Evolutionary conservation across 495 filamentous ascomycete genomes (phyloP).

Genomic region (Beverwykella pulmonaria): DNA sequence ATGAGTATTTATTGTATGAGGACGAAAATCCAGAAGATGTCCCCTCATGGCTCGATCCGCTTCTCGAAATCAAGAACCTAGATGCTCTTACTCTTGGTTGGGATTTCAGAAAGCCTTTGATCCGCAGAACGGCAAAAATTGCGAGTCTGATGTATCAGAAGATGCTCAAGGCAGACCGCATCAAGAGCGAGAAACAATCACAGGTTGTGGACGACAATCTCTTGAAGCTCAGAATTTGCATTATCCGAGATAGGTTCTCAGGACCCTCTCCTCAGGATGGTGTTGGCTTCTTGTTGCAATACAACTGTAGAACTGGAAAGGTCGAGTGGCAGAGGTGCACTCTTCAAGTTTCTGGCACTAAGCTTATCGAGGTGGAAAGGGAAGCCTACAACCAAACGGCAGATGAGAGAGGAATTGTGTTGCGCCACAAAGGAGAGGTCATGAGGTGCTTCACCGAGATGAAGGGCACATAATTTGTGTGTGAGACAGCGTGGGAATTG

Average conservation of each 20-base stretch:
- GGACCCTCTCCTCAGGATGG: not conserved
- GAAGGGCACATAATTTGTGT: not conserved
- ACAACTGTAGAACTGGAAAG: not conserved
- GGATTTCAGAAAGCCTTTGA: not conserved
- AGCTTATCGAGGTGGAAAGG: not conserved
- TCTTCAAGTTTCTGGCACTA: not conserved
- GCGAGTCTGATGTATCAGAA: not conserved
- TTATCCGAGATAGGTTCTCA: not conserved
- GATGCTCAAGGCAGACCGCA: not conserved
- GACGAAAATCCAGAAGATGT: not conserved
- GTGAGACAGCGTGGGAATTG: not conserved
- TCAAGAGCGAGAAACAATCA: not conserved
- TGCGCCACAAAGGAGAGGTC: not conserved
- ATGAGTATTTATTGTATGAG: not conserved
- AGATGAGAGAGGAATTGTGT: not conserved
- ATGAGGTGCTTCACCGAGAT: not conserved
- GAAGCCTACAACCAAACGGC: not conserved
- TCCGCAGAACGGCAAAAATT: not conserved
- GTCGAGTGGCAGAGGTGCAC: not conserved
- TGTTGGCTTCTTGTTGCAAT: not conserved
- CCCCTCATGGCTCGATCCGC: not conserved
- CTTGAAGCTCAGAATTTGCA: not conserved
- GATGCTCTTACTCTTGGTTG: not conserved
- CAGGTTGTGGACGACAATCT: not conserved
- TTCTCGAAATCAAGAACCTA: not conserved